Base-by-base conservation (phyloP, 2,329 filamentous ascomycete species). In the Phaeosphaeriaceae sp. region DNA sequence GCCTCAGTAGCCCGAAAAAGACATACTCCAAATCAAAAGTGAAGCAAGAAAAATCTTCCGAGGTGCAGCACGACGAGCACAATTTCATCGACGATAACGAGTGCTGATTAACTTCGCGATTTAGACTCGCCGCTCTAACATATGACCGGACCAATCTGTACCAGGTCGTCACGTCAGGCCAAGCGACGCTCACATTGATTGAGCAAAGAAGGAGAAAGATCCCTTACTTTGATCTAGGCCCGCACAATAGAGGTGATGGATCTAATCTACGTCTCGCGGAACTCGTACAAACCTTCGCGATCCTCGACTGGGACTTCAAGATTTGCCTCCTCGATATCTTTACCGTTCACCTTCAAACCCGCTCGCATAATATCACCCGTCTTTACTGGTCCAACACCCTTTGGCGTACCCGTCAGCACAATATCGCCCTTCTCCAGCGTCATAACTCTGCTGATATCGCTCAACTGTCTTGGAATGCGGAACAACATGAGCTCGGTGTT, bases 401-500 rank as follows among this genome's bases (percentile, higher is more conserved):
- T 97, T 50, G 95, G 95, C 51, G 95, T 99, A 19, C 95, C 95
- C n/a, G 95, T 99, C 68, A 99, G 81, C 49, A 99, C 88, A 72
- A 99, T 89, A 78, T 99, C 95, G 49, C 94, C 95, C 72, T 91
- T 87, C 79, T 96, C 90, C 58, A 99, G 83, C 9, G 92, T 93
- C 93, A 98, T 97, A 57, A 98, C 93, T 76, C 89, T 89, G 65
- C 92, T 95, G 74, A 99, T 96, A 81, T 97, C 93, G 71, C 90
- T 91, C 73, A 99, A 78, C 63, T 96, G 88, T 67, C 91, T 85
- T 21, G 94, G 93, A 71, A 99, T 95, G 57, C 86, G 85, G 84
- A 96, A 97, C 58, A 99, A 86, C 92, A 99, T 97, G 72, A 98
- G 83, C 68, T 90, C 88, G n/a, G 95, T 97, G 52, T 88, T 95